phyloP scores from a whole-genome alignment of 441 rosid species.

The Arabidopsis hybrid region DNA sequence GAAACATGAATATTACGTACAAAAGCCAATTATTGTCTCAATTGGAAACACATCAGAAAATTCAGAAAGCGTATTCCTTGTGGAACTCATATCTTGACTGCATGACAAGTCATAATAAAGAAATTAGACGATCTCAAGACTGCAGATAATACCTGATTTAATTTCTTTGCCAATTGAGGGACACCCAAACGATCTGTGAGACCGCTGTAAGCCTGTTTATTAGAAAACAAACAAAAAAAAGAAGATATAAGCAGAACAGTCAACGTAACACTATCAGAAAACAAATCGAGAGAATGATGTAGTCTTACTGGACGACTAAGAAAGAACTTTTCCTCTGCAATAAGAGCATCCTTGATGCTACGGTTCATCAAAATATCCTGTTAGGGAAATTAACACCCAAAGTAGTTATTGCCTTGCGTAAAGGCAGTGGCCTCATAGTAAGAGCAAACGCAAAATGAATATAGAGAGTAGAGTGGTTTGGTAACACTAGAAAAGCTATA shows the following conservation, averaged over 20 bases:
- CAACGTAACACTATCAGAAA: conserved; percentile 20
- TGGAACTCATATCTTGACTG: neutral
- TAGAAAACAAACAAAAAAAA: conserved; percentile 9
- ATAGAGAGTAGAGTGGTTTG: neutral
- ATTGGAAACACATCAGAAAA: conserved; percentile 8
- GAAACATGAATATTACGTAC: neutral
- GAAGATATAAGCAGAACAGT: conserved; percentile 15
- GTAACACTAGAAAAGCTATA: neutral
- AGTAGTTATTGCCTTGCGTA: neutral
- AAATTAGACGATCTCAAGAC: conserved; percentile 1
- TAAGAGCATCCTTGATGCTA: conserved; percentile 88
- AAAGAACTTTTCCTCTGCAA: conserved; percentile 94
- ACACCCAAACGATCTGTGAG: conserved; percentile 89
- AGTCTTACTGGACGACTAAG: conserved; percentile 89
- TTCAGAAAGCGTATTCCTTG: neutral
- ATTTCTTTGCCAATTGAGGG: conserved; percentile 90
- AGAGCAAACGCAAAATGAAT: neutral
- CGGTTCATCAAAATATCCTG: conserved; percentile 66
- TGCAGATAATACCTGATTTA: conserved; percentile 77
- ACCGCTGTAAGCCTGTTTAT: conserved; percentile 74
- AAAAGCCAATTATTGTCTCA: neutral
- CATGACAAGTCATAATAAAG: neutral
- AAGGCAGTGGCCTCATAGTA: neutral
- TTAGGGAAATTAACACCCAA: conserved; percentile 32
- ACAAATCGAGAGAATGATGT: conserved; percentile 22